A percentile compares a stretch with the other conserved stretches of the same genome.
Conservation (phyloP, 805 yeast species). For the Pichia paraexigua region DNA sequence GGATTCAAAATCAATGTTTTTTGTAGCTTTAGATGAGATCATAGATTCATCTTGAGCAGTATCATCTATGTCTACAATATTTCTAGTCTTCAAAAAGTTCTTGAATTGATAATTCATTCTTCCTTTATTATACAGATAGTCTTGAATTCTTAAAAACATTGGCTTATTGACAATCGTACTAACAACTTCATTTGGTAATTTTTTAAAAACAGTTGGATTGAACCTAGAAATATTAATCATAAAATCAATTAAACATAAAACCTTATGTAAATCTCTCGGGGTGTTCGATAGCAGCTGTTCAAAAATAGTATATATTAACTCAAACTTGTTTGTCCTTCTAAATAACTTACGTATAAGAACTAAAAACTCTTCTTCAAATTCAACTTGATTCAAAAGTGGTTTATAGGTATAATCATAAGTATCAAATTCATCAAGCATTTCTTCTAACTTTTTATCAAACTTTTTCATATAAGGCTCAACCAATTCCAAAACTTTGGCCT, state of each 20-base stretch:
- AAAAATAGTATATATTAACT: conserved; percentile 13
- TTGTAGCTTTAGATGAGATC: not conserved
- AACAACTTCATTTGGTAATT: conserved; percentile 19
- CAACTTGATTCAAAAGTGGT: conserved; percentile 17
- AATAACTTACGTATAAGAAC: conserved; percentile 12
- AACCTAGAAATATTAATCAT: conserved; percentile 16
- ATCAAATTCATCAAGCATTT: conserved; percentile 12
- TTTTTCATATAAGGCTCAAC: not conserved
- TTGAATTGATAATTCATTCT: conserved; percentile 21
- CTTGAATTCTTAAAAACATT: conserved; percentile 10
- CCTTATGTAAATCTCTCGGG: conserved; percentile 9
- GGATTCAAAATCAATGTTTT: not conserved
- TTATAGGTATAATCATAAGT: conserved; percentile 16
- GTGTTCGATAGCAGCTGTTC: conserved; percentile 5
- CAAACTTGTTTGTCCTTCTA: conserved; percentile 11
- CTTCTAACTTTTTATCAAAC: conserved; percentile 11
- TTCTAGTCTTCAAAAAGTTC: not conserved
- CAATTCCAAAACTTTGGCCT: not conserved
- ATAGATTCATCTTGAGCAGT: not conserved
- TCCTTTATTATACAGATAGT: conserved; percentile 11
- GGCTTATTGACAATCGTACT: conserved; percentile 1
- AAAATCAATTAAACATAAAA: conserved; percentile 22
- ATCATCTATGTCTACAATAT: no score
- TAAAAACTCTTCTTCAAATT: conserved; percentile 19
- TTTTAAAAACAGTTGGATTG: conserved; percentile 15